Conservation (phyloP, 306 rosid species). For the Cicer chorassanicum region DNA sequence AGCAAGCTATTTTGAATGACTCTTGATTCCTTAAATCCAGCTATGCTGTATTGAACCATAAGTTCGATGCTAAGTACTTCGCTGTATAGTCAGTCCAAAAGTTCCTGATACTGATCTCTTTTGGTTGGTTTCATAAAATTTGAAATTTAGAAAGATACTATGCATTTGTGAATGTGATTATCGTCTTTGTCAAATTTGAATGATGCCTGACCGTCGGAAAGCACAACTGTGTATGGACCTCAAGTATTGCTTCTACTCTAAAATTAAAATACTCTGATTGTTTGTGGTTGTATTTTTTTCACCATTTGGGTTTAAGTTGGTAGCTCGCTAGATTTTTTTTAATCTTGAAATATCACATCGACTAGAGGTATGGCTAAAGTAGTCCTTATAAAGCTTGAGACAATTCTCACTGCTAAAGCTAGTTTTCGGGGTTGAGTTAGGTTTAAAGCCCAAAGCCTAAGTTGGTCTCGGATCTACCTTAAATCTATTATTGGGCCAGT, state of each 20-base stretch:
- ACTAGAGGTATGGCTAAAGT: not conserved
- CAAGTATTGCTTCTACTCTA: conserved; percentile 29
- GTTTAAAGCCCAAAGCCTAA: not conserved
- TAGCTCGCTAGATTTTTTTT: conserved; percentile 18
- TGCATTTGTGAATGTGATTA: not conserved
- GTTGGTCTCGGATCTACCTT: not conserved
- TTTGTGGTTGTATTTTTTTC: conserved; percentile 9
- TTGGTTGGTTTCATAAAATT: conserved; percentile 39
- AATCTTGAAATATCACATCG: not conserved
- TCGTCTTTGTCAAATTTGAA: conserved; percentile 17
- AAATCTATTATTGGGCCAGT: not conserved
- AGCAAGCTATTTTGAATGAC: conserved; percentile 26
- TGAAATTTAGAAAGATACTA: not conserved
- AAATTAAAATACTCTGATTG: not conserved
- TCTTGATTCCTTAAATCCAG: conserved; percentile 34
- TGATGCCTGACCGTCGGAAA: conserved; percentile 21
- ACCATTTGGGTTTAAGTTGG: conserved; percentile 12
- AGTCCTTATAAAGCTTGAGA: not conserved
- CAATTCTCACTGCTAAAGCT: not conserved
- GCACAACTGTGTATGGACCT: not conserved
- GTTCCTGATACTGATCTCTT: conserved; percentile 5
- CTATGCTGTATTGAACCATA: conserved; percentile 10
- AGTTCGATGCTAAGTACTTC: conserved; percentile 26
- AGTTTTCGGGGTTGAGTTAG: not conserved
- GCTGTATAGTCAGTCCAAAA: conserved; percentile 1